A percentile compares a stretch with the other conserved stretches of the same genome.
phyloP scores from a whole-genome alignment of 202 grass and related monocot genomes.

The Schoenoplectus triqueter region DNA sequence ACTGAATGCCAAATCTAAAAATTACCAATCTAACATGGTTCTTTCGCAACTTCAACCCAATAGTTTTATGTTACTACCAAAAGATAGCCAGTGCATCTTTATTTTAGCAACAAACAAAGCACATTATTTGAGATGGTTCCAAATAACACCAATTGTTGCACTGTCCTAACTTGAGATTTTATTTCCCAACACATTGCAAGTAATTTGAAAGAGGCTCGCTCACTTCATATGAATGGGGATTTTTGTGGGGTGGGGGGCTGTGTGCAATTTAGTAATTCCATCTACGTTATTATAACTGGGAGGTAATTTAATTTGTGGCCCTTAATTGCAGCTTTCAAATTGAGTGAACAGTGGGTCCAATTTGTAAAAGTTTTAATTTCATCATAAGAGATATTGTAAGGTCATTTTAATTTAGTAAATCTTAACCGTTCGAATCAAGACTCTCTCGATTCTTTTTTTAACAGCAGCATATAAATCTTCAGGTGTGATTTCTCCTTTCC shows the following conservation, averaged over 20 bases:
- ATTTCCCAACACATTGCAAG: too few species aligned
- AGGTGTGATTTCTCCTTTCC: conserved; percentile 64
- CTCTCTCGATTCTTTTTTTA: conserved; percentile 79
- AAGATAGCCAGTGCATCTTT: not conserved
- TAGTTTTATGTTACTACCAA: not conserved
- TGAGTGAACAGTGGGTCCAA: too few species aligned
- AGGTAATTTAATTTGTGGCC: not conserved
- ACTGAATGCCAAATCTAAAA: conserved; percentile 4
- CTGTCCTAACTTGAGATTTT: not conserved
- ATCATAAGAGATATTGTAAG: not conserved
- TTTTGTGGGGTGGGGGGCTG: too few species aligned
- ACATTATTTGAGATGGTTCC: not conserved
- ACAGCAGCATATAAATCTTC: conserved; percentile 67
- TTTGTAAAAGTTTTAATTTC: not conserved
- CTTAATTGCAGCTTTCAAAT: not conserved
- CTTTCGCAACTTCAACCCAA: not conserved
- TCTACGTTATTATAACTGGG: not conserved
- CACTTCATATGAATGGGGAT: not conserved
- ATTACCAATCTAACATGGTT: conserved; percentile 18
- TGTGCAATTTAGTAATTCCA: not conserved
- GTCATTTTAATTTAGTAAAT: conserved; percentile 9
- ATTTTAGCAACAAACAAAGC: not conserved
- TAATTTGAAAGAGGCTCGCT: not conserved
- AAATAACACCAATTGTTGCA: not conserved
- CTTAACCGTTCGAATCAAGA: conserved; percentile 87